Conservation (phyloP, 305 asterid species). For the Ajuga reptans region DNA sequence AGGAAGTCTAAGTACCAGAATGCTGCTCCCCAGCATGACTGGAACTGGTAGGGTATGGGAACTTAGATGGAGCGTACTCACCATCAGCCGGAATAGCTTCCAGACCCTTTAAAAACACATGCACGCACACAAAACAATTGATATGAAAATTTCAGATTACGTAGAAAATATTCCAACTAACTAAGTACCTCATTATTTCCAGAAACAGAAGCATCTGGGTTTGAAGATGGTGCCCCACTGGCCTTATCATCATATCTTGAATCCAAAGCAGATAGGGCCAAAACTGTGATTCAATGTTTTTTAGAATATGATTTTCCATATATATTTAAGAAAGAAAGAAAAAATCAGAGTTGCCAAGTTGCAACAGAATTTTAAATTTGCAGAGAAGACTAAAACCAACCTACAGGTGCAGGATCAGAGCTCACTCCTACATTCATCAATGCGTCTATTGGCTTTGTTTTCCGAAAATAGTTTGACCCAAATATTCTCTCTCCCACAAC, state of each 20-base stretch:
- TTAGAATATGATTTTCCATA: too few relatives aligned
- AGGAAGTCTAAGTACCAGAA: slow-evolving; percentile 15
- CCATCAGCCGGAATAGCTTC: slow-evolving; percentile 1
- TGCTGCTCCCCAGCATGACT: slow-evolving; percentile 8
- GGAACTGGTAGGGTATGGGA: neutral
- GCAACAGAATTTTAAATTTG: slow-evolving; percentile 5
- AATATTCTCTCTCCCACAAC: slow-evolving; percentile 32
- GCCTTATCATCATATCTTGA: slow-evolving; percentile 20
- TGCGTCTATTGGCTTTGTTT: slow-evolving; percentile 31
- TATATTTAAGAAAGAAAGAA: too few relatives aligned
- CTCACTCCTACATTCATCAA: slow-evolving; percentile 38
- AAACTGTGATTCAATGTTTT: slow-evolving; percentile 15
- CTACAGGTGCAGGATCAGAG: slow-evolving; percentile 39
- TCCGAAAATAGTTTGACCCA: slow-evolving; percentile 26
- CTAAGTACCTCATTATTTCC: slow-evolving; percentile 40
- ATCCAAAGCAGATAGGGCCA: slow-evolving; percentile 42
- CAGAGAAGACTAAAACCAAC: slow-evolving; percentile 28
- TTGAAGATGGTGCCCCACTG: slow-evolving; percentile 7
- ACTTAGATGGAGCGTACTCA: slow-evolving; percentile 1
- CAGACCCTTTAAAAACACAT: neutral
- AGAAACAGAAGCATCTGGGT: slow-evolving; percentile 29
- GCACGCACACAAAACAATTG: neutral
- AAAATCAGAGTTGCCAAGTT: neutral
- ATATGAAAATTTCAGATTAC: neutral
- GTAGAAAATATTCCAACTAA: neutral